A percentile compares a stretch with the other conserved stretches of the same genome.
Conservation (phyloP, 2,329 filamentous ascomycete genomes). For the Exophiala bonariae region DNA sequence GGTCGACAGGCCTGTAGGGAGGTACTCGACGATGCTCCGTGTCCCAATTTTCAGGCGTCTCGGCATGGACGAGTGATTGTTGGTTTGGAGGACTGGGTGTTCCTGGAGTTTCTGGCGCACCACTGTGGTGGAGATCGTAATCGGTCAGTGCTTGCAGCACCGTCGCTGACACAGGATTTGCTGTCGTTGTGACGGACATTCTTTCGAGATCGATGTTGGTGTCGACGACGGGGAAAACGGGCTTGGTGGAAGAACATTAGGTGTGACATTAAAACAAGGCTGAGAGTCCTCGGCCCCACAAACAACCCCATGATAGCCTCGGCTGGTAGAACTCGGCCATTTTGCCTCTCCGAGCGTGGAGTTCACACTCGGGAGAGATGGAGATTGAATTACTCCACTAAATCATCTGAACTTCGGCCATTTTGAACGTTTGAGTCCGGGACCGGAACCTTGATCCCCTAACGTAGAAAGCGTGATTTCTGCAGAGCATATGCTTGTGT, state of each 20-base stretch:
- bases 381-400: no score
- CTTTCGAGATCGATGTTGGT: neutral
- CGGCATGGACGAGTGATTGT: slow-evolving; percentile 3
- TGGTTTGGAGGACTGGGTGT: neutral
- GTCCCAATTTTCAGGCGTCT: slow-evolving; percentile 43
- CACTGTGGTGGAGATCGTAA: slow-evolving; percentile 21
- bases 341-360: no score
- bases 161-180: slow-evolving; percentile 8
- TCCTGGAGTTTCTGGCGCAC: slow-evolving; percentile 6
- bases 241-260: neutral
- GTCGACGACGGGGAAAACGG: no score
- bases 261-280: slow-evolving; percentile 3
- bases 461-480: no score
- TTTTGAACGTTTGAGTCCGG: no score
- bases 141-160: slow-evolving; percentile 14
- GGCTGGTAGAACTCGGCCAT: neutral
- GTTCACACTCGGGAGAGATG: no score
- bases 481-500: no score
- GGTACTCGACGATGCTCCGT: slow-evolving; percentile 50
- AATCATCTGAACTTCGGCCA: no score
- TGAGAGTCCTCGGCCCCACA: neutral
- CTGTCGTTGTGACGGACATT: slow-evolving; percentile 10
- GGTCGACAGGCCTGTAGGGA: slow-evolving; percentile 41
- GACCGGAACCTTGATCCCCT: no score
- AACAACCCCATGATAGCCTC: no score